Percentiles rank a stretch among this genome's conserved stretches.
phyloP scores from a whole-genome alignment of 345 rosid genomes.

The Lenwebbia sp. region DNA sequence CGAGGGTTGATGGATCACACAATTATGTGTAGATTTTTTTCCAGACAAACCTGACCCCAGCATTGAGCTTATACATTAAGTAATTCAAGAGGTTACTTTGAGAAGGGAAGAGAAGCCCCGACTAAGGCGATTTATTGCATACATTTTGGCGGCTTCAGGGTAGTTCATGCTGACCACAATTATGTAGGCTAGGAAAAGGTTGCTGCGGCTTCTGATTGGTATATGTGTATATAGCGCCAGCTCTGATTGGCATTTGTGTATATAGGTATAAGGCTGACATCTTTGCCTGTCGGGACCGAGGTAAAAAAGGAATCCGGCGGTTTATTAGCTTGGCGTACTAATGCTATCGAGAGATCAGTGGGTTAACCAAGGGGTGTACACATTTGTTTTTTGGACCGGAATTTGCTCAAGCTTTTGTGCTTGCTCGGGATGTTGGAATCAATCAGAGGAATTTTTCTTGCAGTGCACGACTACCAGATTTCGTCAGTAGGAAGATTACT shows the following conservation, averaged over 20 bases:
- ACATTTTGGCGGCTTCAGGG: background rate
- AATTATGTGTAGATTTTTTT: background rate
- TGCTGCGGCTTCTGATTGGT: background rate
- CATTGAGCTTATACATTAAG: background rate
- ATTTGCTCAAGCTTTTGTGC: background rate
- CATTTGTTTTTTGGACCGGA: background rate
- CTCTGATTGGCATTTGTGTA: background rate
- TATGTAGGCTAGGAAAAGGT: background rate
- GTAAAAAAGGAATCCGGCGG: background rate
- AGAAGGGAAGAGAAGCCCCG: background rate
- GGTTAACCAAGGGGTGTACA: background rate
- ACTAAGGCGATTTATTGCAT: background rate
- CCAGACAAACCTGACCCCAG: background rate
- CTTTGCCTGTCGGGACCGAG: background rate
- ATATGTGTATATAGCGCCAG: background rate
- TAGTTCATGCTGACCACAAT: background rate
- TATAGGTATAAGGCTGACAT: background rate
- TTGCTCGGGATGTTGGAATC: background rate
- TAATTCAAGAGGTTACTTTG: background rate
- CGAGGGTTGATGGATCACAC: slow-evolving; percentile 29
- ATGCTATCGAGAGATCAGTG: background rate
- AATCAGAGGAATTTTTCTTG: background rate
- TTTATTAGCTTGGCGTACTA: background rate
- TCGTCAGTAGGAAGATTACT: background rate
- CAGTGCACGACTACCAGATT: background rate